A percentile compares a stretch with the other conserved stretches of the same genome.
Evolutionary conservation across 1,139 yeast genomes (phyloP).

Genomic region (Magnusiomyces sp.): DNA sequence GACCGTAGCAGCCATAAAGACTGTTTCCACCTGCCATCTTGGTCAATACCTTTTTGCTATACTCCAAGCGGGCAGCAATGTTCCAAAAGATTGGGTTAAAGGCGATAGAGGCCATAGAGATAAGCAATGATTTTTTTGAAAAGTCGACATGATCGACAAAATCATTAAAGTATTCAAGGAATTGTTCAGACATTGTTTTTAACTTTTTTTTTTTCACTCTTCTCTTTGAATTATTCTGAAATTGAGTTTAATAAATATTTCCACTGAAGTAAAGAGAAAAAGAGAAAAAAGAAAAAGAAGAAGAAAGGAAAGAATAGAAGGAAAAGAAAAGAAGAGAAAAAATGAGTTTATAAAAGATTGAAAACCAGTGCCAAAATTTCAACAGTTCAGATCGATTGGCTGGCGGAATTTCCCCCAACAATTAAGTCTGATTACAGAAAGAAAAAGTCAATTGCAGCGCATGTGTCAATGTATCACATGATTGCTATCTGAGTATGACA

Average conservation of each 20-base stretch:
- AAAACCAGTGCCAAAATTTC: no score
- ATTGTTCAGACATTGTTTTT: constrained; percentile 5
- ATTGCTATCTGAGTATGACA: no score
- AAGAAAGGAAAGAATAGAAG: neutral
- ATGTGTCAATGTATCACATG: no score
- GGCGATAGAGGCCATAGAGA: constrained; percentile 43
- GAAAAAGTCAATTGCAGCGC: no score
- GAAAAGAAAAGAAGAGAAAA: neutral
- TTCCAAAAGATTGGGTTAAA: constrained; percentile 97
- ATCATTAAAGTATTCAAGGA: constrained; percentile 3
- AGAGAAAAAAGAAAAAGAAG: neutral
- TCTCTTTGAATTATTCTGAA: neutral
- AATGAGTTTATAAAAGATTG: no score
- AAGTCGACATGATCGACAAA: constrained; percentile 16
- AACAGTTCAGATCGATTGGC: no score
- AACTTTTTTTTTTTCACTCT: no score
- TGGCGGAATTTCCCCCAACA: no score
- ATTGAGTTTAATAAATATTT: neutral
- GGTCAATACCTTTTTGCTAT: constrained; percentile 65
- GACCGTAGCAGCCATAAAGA: constrained; percentile 67
- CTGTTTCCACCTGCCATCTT: constrained; percentile 63
- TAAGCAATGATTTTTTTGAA: constrained; percentile 16
- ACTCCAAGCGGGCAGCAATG: constrained; percentile 78
- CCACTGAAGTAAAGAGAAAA: neutral
- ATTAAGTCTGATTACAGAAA: no score